A percentile compares a stretch with the other conserved stretches of the same genome.
Evolutionary conservation across 2,329 filamentous ascomycete genomes (phyloP).

Genomic region (Bipolaris oryzae): DNA sequence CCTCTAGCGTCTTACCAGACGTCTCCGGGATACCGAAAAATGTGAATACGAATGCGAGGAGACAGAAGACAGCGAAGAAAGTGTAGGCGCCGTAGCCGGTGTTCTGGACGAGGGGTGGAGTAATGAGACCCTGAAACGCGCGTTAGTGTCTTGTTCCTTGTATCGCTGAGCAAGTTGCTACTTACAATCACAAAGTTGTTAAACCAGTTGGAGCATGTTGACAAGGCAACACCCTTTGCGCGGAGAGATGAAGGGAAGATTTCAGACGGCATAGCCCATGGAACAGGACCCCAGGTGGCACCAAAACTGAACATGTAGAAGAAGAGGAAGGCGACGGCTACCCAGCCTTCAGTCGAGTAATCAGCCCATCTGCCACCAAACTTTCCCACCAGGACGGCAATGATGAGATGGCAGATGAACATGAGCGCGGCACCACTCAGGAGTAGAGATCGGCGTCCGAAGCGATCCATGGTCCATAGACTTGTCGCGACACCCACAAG

Average conservation of each 20-base stretch:
- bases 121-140: constrained; percentile 62
- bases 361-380: constrained; percentile 59
- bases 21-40: constrained; percentile 47
- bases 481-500: constrained; percentile 50
- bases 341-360: constrained; percentile 61
- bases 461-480: constrained; percentile 53
- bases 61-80: constrained; percentile 48
- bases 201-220: constrained; percentile 68
- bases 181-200: constrained; percentile 65
- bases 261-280: constrained; percentile 59
- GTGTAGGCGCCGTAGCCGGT: constrained; percentile 55
- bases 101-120: constrained; percentile 66
- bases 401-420: constrained; percentile 59
- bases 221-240: constrained; percentile 70
- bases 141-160: constrained; percentile 47
- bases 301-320: constrained; percentile 69
- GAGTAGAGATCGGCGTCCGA: constrained; percentile 50
- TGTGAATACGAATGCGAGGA: constrained; percentile 43
- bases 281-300: constrained; percentile 62
- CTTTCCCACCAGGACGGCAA: constrained; percentile 61
- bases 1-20: constrained; percentile 41
- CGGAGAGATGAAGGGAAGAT: constrained; percentile 67
- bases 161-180: not conserved
- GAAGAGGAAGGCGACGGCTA: constrained; percentile 63
- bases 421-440: constrained; percentile 55